These are phyloP conservation scores for Fusarium caatingaense DNA, from an alignment of 2,329 filamentous ascomycete genomes.

Conservation along the genomic window DNA sequence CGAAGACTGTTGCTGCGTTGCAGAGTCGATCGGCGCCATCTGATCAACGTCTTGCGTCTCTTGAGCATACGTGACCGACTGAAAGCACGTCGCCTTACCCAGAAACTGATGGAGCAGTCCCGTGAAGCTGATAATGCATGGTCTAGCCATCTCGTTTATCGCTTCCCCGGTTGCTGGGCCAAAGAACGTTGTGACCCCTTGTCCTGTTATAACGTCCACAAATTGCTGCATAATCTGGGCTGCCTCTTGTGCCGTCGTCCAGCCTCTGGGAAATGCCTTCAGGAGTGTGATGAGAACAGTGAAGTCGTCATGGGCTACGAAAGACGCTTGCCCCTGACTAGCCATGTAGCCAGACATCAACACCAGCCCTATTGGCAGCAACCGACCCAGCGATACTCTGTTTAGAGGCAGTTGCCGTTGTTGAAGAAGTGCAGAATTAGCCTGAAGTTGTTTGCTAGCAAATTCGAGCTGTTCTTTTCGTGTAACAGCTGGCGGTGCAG, in stretches of 20 bases:
- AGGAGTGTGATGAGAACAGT: slow-evolving; percentile 50
- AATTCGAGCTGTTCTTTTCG: slow-evolving; percentile 52
- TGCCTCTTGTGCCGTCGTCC: slow-evolving; percentile 51
- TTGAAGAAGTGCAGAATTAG: slow-evolving; percentile 55
- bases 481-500: slow-evolving; percentile 43
- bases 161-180: slow-evolving; percentile 30
- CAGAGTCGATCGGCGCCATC: slow-evolving; percentile 10
- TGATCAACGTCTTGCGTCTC: slow-evolving; percentile 26
- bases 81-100: slow-evolving; percentile 50
- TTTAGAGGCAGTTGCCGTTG: slow-evolving; percentile 59
- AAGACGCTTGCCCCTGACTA: slow-evolving; percentile 35
- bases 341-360: slow-evolving; percentile 50
- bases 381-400: slow-evolving; percentile 54
- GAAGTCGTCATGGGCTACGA: slow-evolving; percentile 52
- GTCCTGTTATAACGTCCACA: slow-evolving; percentile 31
- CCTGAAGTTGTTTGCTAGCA: slow-evolving; percentile 57
- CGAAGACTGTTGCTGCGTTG: slow-evolving; percentile 31
- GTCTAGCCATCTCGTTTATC: slow-evolving; percentile 33
- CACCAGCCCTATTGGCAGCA: slow-evolving; percentile 53
- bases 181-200: slow-evolving; percentile 34
- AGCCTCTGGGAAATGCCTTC: slow-evolving; percentile 53
- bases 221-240: slow-evolving; percentile 51
- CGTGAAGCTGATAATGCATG: slow-evolving; percentile 40
- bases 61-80: slow-evolving; percentile 36
- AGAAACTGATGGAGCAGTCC: slow-evolving; percentile 50